Base-by-base conservation (phyloP, 192 early-diverging fungal species). In the Podila epigama region DNA sequence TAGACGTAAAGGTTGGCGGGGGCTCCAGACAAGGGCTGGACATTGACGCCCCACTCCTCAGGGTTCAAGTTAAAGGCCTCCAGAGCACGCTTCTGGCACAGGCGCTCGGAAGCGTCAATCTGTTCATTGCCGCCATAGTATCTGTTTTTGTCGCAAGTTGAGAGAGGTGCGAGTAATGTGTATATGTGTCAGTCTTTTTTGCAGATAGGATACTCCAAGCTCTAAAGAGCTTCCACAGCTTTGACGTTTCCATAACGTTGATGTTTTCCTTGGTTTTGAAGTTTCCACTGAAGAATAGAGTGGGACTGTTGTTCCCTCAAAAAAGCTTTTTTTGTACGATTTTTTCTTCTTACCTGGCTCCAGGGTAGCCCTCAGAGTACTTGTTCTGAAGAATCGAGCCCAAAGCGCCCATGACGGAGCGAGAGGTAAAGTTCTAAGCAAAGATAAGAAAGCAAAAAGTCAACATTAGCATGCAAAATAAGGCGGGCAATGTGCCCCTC, bases 101-200 rank as follows among this genome's bases (percentile, higher is more conserved):
- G 87, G 39, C 70, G 72, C 82, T 99, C 98, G 35, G 96, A 92
- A 87, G 89, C 84, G 85, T 99, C 98, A 68, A 99, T 99, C 70
- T 87, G 95, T 83, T 98, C 94, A 84, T 99, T 99, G 68, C 98
- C 98, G 63, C 98, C 98, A 83, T 99, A 99, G 88, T 99, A 99
- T 72, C 92, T 89, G 68, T 51, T n/a, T 63, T 32, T 27, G 66
- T 31, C 31, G 27, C 35, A 22, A 18, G 27, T 4, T 48, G 44
- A 48, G 44, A 22, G 44, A 20, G 0, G 4, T 44, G 41, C 4
- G 16, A 1, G 6, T 44, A n/a, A n/a, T 6, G n/a, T 9, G 44
- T 22, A n/a, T n/a, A n/a, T 48, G 20, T 48, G 41, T 9, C 41
- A n/a, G 41, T 44, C 20, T n/a, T 44, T n/a, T n/a, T n/a, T 16